Base-by-base conservation (phyloP, 352 stramenopile species). In the Albugo candida region DNA sequence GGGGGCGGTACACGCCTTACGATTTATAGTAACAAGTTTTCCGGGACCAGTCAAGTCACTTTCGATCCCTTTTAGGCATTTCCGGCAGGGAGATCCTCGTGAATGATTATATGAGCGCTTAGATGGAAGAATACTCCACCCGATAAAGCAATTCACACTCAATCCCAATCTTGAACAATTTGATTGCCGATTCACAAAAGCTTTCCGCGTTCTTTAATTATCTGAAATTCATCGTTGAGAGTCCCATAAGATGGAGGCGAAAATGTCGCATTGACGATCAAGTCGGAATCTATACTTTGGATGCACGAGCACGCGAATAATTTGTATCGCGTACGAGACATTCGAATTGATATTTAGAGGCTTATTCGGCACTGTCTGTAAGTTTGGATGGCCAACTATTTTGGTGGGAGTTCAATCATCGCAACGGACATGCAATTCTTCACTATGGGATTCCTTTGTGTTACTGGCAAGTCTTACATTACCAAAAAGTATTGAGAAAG, bases 331-430 rank as follows among this genome's bases (percentile, higher is more conserved):
- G 67, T 98, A 5, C 64, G 62, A 36, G 62, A 61, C 27, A 87
- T 87, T 62, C 71, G 83, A 44, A 72, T 52, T 62, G 66, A n/a
- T 61, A 82, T 41, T 3, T 8, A 8, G 65, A 75, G 16, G 74
- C 70, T 36, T 62, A 63, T 0, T 79, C 84, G 6, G 79, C 88
- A 49, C 92, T 91, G 35, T 88, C 91, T 11, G 84, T 96, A 36
- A 94, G 75, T 44, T 64, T 97, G 12, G 73, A 95, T 42, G 88
- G 92, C 0, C 93, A 98, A 61, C 58, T 98, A 24, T 60, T 98
- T 13, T 99, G 92, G 87, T 65, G 94, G 19, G 95, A 99, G 61
- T 95, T 95, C 51, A 95, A 91, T 60, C 85, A 96, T 62, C 80
- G 81, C 41, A 68, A 83, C 36, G 79, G 73, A 16, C 64, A 61